Base-by-base conservation (phyloP, 345 rosid species). In the Populus deltoides region DNA sequence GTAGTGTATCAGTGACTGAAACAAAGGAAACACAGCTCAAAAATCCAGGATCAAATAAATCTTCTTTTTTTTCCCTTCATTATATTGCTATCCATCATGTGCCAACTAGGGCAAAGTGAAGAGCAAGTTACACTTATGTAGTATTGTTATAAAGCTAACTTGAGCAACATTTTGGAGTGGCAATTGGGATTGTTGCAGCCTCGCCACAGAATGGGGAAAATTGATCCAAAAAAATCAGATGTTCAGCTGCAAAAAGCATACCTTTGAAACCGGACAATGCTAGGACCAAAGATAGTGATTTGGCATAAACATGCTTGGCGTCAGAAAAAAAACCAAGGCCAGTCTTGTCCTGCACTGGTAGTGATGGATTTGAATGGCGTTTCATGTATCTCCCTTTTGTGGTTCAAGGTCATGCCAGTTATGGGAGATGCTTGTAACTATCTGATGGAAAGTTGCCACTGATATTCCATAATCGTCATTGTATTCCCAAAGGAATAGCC, bases 181-280 rank as follows among this genome's bases (percentile, higher is more conserved):
- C 67, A 73, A n/a, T 2, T 33, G 24, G 49, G 71, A n/a, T 41
- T 69, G 51, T 69, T 53, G 41, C 57, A 51, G 39, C 36, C 55
- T 29, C 76, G 25, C 55, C 76, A 70, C 77, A 82, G 39, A 69
- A 66, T 41, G 72, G n/a, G 67, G 59, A 31, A 73, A 59, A 76
- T 57, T 57, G 35, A 66, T 27, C 13, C 45, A 8, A 59, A 17
- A 17, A 66, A 73, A 57, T 33, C 29, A 18, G 33, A 29, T 57
- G 36, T 79, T 76, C 68, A 71, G 74, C 83, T 83, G 78, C 75
- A 81, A 82, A 83, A 66, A 71, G 72, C 72, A 68, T 51, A 63
- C 69, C 68, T 63, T 43, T 7, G 47, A 65, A 66, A 53, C 43
- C 33, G 70, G 79, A 74, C 39, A 63, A 49, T 73, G 73, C 49